Conservation (phyloP, 2,329 filamentous ascomycete genomes). For the Fusarium pseudograminearum region DNA sequence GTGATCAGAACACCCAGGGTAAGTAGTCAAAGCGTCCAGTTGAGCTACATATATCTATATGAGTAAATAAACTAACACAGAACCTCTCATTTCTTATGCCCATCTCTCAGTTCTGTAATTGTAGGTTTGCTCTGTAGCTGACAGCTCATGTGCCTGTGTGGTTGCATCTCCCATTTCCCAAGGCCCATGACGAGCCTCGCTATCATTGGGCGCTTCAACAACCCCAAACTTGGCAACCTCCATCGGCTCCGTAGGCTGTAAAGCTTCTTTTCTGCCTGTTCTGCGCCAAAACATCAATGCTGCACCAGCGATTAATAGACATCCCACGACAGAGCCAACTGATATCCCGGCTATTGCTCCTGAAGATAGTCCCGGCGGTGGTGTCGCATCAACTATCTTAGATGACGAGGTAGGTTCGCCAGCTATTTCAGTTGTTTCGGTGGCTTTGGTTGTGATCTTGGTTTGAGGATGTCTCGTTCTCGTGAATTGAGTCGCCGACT, state of each 20-base stretch:
- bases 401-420: fast-evolving
- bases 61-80: no score
- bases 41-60: no score
- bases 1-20: fast-evolving
- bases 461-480: neutral
- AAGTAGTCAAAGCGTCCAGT: neutral
- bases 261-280: neutral
- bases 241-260: fast-evolving
- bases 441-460: neutral
- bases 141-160: neutral
- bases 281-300: constrained; percentile 11
- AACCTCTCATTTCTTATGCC: neutral
- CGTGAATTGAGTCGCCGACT: neutral
- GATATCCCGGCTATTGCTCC: neutral
- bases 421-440: neutral
- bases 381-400: neutral
- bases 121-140: neutral
- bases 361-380: neutral
- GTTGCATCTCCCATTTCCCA: constrained; percentile 11
- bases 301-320: neutral
- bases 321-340: neutral
- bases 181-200: neutral
- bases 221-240: neutral
- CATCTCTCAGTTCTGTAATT: neutral
- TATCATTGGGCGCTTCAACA: neutral